A percentile compares a stretch with the other conserved stretches of the same genome.
phyloP scores from a whole-genome alignment of 78 protist genomes.

The Chrysochromulina parva region DNA sequence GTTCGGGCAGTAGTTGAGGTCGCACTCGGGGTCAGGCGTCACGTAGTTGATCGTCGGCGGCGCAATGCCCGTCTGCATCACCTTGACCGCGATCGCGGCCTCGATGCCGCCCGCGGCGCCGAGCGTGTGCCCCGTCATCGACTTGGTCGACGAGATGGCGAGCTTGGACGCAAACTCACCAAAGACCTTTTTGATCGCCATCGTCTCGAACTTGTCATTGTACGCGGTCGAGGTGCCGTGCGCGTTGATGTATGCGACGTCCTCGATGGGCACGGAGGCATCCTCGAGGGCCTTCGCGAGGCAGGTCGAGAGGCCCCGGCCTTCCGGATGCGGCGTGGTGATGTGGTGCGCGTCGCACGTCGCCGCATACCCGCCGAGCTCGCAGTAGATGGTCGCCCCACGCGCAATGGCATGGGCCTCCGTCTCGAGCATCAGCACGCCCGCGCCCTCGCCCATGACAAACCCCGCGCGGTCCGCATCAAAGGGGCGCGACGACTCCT shows the following conservation, averaged over 20 bases:
- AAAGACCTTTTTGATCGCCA: conserved; percentile 28
- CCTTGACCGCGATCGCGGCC: conserved; percentile 27
- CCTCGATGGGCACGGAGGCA: not conserved
- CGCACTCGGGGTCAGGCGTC: not conserved
- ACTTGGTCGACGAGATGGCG: not conserved
- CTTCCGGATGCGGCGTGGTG: conserved; percentile 37
- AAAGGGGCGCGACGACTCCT: conserved; percentile 4
- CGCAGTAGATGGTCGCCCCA: conserved; percentile 32
- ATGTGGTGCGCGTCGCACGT: conserved; percentile 52
- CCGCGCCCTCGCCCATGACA: not conserved
- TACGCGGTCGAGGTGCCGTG: conserved; percentile 41
- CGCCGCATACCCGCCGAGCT: conserved; percentile 24
- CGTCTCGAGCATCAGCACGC: conserved; percentile 7
- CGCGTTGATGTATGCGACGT: conserved; percentile 32
- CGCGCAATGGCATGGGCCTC: conserved; percentile 22
- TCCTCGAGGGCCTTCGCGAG: not conserved
- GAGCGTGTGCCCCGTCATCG: conserved; percentile 37
- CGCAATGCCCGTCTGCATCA: not conserved
- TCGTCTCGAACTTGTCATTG: conserved; percentile 40
- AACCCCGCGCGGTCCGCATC: not conserved
- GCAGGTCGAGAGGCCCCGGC: not conserved
- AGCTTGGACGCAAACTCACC: not conserved
- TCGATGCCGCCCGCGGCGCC: conserved; percentile 43
- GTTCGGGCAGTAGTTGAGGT: not conserved
- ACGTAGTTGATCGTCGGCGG: not conserved